phyloP scores from a whole-genome alignment of 2,329 filamentous ascomycete genomes.

The Septoria linicola region DNA sequence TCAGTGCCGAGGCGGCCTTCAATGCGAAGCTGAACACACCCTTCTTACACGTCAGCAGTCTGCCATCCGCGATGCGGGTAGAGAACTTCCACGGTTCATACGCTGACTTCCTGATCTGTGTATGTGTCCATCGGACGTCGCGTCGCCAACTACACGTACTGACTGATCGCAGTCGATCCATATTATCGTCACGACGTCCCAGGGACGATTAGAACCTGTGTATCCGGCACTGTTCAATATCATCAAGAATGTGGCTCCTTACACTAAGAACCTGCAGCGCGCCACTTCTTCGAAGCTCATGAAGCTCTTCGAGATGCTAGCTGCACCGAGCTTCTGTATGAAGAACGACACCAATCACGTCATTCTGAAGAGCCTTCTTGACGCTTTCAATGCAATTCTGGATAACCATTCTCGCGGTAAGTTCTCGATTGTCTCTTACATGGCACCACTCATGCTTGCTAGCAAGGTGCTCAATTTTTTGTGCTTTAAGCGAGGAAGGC shows the following conservation, averaged over 20 bases:
- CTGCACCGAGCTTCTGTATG: constrained; percentile 84
- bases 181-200: constrained; percentile 83
- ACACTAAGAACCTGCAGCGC: constrained; percentile 72
- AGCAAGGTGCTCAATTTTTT: too few species aligned
- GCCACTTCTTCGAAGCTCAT: constrained; percentile 77
- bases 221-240: constrained; percentile 90
- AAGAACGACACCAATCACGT: constrained; percentile 89
- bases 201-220: constrained; percentile 84
- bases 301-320: constrained; percentile 88
- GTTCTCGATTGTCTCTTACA: constrained; percentile 5
- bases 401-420: constrained; percentile 65
- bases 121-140: constrained; percentile 45
- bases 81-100: constrained; percentile 84
- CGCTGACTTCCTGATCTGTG: constrained; percentile 88
- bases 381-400: constrained; percentile 84
- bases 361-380: constrained; percentile 76
- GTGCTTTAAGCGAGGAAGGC: too few species aligned
- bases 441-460: not conserved
- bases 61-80: constrained; percentile 79
- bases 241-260: constrained; percentile 88
- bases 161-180: constrained; percentile 70
- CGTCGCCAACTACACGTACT: constrained; percentile 1
- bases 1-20: constrained; percentile 90
- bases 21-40: constrained; percentile 83
- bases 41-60: constrained; percentile 83